These are phyloP conservation scores for Lecanoromycetidae sp. DNA, from an alignment of 2,329 filamentous ascomycete species.

Conservation along the genomic window DNA sequence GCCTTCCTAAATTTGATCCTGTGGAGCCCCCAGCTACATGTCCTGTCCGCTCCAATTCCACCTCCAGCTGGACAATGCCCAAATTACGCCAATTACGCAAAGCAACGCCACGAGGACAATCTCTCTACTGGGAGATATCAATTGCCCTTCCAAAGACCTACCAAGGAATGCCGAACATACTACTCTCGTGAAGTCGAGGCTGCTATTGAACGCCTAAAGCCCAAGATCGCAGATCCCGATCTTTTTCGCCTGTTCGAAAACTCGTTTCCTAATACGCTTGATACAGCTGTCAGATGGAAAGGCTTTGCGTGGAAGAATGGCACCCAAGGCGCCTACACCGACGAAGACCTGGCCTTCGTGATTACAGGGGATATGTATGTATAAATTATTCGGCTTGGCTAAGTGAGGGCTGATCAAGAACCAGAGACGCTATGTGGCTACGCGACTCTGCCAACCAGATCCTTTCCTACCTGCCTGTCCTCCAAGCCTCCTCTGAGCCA, in stretches of 20 bases:
- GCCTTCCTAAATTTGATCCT: background rate
- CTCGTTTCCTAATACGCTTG: conserved; percentile 58
- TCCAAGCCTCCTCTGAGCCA: conserved; percentile 40
- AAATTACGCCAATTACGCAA: conserved; percentile 10
- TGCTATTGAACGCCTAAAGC: conserved; percentile 10
- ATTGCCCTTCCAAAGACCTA: conserved; percentile 14
- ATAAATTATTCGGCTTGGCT: too few relatives aligned
- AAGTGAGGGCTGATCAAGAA: conserved; percentile 1
- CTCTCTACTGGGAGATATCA: conserved; percentile 6
- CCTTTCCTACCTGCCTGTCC: conserved; percentile 53
- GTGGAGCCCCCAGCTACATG: background rate
- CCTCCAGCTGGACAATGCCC: conserved; percentile 8
- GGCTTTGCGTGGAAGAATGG: conserved; percentile 30
- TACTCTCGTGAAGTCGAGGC: conserved; percentile 11
- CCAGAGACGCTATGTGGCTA: conserved; percentile 41
- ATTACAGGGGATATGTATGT: conserved; percentile 20
- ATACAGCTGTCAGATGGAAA: conserved; percentile 60
- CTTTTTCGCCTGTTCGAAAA: conserved; percentile 60
- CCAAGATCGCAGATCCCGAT: conserved; percentile 33
- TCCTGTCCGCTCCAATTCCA: background rate
- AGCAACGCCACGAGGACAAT: conserved; percentile 3
- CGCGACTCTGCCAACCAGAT: conserved; percentile 54
- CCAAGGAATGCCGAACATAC: conserved; percentile 12
- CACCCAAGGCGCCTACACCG: conserved; percentile 1
- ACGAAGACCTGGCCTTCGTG: conserved; percentile 19